These are phyloP conservation scores for Dactylonectria estremocensis DNA, from an alignment of 2,329 filamentous ascomycete species.

Conservation along the genomic window DNA sequence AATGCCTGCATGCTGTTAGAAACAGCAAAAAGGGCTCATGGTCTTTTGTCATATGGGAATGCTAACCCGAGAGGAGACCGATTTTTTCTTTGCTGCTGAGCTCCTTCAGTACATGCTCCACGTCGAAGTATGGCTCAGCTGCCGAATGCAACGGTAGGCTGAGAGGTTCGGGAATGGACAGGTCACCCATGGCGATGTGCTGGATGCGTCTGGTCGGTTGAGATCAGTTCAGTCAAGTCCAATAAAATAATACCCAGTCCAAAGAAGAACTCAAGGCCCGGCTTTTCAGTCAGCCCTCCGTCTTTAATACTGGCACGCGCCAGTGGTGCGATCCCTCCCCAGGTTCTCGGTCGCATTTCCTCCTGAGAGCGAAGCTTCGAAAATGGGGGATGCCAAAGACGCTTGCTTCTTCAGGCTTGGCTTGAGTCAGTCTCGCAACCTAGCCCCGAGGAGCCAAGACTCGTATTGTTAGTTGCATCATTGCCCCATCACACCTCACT, in stretches of 20 bases:
- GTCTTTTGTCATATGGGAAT: not conserved
- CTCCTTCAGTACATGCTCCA: constrained; percentile 1
- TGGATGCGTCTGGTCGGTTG: not conserved
- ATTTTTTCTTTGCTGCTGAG: constrained; percentile 9
- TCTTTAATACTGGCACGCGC: not conserved
- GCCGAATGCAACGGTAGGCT: not conserved
- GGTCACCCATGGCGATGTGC: constrained; percentile 1
- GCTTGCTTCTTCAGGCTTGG: not conserved
- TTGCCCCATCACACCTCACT: not conserved
- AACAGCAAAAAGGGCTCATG: not conserved
- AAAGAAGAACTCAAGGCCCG: not conserved
- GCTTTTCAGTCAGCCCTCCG: not conserved
- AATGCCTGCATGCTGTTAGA: constrained; percentile 21
- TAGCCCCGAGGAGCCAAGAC: not conserved
- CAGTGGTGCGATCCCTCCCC: not conserved
- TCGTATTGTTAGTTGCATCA: not conserved
- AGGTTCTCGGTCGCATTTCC: not conserved
- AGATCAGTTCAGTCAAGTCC: too few species aligned
- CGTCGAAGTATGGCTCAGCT: not conserved
- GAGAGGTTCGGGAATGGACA: not conserved
- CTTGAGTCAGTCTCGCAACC: not conserved
- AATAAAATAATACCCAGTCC: not conserved
- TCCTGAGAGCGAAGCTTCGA: not conserved
- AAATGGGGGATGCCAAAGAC: not conserved
- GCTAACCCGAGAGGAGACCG: constrained; percentile 1